These are phyloP conservation scores for Spizellomyces sp. DNA, from an alignment of 192 early-diverging fungal genomes.

Conservation along the genomic window DNA sequence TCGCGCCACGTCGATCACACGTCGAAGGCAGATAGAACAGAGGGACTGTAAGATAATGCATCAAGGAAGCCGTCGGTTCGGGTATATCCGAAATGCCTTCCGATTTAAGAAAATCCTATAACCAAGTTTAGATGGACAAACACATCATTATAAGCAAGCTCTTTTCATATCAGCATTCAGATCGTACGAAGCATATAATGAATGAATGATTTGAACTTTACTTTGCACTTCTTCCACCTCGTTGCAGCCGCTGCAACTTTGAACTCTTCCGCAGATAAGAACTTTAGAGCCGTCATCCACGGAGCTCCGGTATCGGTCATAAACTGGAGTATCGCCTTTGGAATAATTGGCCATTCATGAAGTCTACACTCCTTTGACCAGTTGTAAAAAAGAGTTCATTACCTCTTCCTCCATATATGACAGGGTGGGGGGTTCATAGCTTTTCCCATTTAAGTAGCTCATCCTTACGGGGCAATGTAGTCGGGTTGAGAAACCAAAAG, in stretches of 20 bases:
- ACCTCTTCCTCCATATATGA: no score
- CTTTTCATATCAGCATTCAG: not conserved
- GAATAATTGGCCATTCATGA: not conserved
- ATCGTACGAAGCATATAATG: not conserved
- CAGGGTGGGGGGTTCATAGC: no score
- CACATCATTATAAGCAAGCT: not conserved
- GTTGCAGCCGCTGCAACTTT: not conserved
- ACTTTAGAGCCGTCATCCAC: constrained; percentile 4
- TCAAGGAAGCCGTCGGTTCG: constrained; percentile 16
- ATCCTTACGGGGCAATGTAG: no score
- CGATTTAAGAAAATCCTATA: constrained; percentile 8
- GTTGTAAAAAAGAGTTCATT: no score
- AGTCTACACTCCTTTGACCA: no score
- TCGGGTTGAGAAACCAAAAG: no score
- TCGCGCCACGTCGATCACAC: constrained; percentile 11
- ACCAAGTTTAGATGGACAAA: not conserved
- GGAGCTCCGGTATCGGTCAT: not conserved
- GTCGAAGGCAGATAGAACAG: constrained; percentile 30
- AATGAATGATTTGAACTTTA: not conserved
- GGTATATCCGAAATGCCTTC: constrained; percentile 13
- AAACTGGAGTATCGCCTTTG: constrained; percentile 3
- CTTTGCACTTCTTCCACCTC: not conserved
- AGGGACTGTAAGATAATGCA: constrained; percentile 29
- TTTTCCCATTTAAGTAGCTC: no score
- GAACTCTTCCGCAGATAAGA: constrained; percentile 2